Conservation (phyloP, 352 stramenopile genomes). For the Phytopythium chamaehyphon region DNA sequence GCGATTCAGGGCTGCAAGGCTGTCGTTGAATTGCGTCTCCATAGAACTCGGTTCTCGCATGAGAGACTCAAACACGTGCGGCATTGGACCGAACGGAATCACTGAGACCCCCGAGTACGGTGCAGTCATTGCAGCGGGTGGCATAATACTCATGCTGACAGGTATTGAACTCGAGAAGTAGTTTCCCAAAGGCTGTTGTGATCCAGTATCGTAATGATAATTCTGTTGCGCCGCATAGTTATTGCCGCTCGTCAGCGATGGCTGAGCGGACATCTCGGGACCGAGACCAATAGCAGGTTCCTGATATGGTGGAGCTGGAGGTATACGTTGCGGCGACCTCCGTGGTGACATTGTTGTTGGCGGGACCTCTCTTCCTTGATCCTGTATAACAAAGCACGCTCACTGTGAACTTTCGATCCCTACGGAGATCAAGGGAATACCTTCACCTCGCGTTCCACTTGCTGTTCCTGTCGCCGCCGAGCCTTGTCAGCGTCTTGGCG, state of each 20-base stretch:
- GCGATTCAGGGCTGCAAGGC: constrained; percentile 32
- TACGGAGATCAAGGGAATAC: too few relatives aligned
- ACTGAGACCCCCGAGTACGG: constrained; percentile 7
- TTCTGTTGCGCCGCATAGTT: constrained; percentile 1
- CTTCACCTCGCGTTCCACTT: constrained; percentile 38
- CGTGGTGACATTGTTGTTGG: background rate
- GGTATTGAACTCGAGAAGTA: too few relatives aligned
- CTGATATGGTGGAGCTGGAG: background rate
- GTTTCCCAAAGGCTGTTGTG: too few relatives aligned
- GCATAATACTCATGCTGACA: background rate
- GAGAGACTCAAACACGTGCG: constrained; percentile 51
- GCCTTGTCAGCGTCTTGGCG: constrained; percentile 35
- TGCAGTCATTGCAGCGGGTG: background rate
- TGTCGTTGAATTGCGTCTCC: constrained; percentile 29
- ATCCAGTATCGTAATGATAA: too few relatives aligned
- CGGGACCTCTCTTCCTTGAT: background rate
- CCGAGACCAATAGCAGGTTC: too few relatives aligned
- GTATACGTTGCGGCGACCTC: constrained; percentile 1
- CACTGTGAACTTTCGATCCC: too few relatives aligned
- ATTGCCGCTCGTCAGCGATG: background rate
- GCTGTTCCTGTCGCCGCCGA: constrained; percentile 38
- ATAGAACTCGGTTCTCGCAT: constrained; percentile 27
- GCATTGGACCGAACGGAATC: constrained; percentile 22
- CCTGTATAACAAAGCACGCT: background rate
- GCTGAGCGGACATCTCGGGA: background rate